Base-by-base conservation (phyloP, 2,329 filamentous ascomycete genomes). In the Aureobasidium sp. region DNA sequence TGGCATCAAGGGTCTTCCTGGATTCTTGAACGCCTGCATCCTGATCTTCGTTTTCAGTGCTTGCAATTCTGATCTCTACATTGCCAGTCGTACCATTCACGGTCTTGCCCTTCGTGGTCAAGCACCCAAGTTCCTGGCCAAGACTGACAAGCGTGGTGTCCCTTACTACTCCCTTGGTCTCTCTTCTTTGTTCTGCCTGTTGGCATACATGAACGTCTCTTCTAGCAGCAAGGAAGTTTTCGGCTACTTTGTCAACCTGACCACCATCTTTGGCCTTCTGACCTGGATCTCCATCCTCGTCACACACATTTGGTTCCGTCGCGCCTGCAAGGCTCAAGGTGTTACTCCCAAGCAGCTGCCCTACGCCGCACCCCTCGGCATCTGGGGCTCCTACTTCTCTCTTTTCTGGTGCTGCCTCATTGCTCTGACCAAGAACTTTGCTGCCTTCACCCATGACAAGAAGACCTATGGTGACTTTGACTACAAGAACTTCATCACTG, bases 381-480 rank as follows among this genome's bases (percentile, higher is more conserved):
- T 85, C 41, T 82, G 73, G 64, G 90, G 90, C 12, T 90, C 87
- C 0, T 85, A 85, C 70, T 77, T 78, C 63, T 87, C 87, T 0
- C 79, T 94, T 2, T 77, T 79, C 70, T 86, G 91, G 76, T 91
- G 88, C 75, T 80, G 82, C 69, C 71, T 94, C 37, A 88, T 94
- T 64, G 83, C 87, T 1, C 71, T 95, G 57, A 93, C 90, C 70
- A 95, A 94, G 82, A 92, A 91, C 79, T 94, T 85, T 75, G 80
- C 83, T 62, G 86, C 88, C 63, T 94, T 94, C 74, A 79, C 84
- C 2, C 74, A 72, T 63, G 73, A 68, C 46, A 65, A 37, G 20
- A 72, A 68, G 29, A 70, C 77, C 67, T 78, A 80, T 62, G 80
- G 79, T 59, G 78, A 78, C 56, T 89, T 89, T 66, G 84, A 88